Percentiles rank a stretch among this genome's conserved stretches.
Evolutionary conservation across 495 filamentous ascomycete genomes (phyloP).

Genomic region (Articulospora tetracladia): DNA sequence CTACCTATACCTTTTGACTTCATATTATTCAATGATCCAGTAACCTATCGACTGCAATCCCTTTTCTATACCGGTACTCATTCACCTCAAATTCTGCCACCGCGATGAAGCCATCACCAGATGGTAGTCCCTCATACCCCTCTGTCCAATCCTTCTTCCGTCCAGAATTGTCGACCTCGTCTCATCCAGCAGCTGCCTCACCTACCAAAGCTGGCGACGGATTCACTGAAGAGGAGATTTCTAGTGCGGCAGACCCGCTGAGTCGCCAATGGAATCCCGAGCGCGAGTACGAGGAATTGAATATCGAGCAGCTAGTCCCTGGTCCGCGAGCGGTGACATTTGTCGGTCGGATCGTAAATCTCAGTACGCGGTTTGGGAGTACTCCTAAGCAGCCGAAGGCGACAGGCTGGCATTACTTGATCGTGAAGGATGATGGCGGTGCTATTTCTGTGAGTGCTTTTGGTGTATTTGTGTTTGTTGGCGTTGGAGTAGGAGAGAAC

Average conservation of each 20-base stretch:
- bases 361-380: slow-evolving; percentile 40
- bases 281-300: slow-evolving; percentile 44
- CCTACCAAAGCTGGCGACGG: slow-evolving; percentile 38
- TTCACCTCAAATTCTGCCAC: no score
- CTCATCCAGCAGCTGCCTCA: neutral
- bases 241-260: slow-evolving; percentile 34
- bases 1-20: neutral
- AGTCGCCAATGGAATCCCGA: slow-evolving; percentile 49
- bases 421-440: slow-evolving; percentile 56
- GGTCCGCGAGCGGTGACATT: slow-evolving; percentile 50
- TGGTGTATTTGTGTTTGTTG: neutral
- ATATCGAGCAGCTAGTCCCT: slow-evolving; percentile 46
- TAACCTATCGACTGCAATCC: no score
- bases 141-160: slow-evolving; percentile 54
- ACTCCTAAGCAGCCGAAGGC: slow-evolving; percentile 21
- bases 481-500: no score
- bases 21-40: neutral
- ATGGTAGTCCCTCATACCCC: neutral
- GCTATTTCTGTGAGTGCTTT: slow-evolving; percentile 44
- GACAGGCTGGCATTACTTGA: slow-evolving; percentile 47
- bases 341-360: slow-evolving; percentile 56
- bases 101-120: neutral
- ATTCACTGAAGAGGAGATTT: slow-evolving; percentile 45
- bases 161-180: slow-evolving; percentile 1
- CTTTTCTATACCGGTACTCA: no score